Percentiles rank a stretch among this genome's conserved stretches.
Conservation (phyloP, 1,284 basidiomycete genomes). For the Naganishia liquefaciens region DNA sequence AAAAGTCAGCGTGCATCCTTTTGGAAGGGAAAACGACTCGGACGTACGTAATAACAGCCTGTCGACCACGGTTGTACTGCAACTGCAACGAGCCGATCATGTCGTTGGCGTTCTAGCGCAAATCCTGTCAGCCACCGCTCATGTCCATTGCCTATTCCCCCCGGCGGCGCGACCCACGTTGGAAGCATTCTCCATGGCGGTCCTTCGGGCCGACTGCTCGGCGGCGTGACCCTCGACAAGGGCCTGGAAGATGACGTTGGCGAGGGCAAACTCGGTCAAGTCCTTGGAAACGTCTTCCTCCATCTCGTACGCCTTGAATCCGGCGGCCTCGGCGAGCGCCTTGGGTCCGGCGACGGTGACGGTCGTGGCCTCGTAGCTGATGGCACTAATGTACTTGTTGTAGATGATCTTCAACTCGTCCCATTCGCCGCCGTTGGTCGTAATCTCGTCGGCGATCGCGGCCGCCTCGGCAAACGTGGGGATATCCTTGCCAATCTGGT, state of each 20-base stretch:
- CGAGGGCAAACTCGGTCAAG: conserved; percentile 90
- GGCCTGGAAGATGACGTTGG: conserved; percentile 93
- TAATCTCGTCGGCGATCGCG: conserved; percentile 88
- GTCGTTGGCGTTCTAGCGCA: conserved; percentile 75
- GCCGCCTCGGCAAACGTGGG: conserved; percentile 96
- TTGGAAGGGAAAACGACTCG: neutral
- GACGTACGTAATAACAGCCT: conserved; percentile 61
- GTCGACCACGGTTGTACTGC: conserved; percentile 98
- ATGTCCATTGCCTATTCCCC: neutral
- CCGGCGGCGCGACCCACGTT: conserved; percentile 58
- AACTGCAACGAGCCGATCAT: conserved; percentile 85
- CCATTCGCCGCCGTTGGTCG: conserved; percentile 80
- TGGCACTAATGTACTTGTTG: conserved; percentile 93
- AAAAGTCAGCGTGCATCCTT: conserved; percentile 7
- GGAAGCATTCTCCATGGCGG: conserved; percentile 99
- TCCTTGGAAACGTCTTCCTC: conserved; percentile 94
- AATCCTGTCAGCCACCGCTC: neutral
- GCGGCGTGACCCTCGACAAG: conserved; percentile 95
- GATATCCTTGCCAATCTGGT: conserved; percentile 95
- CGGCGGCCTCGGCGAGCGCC: conserved; percentile 70
- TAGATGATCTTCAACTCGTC: conserved; percentile 81
- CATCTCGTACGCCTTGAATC: conserved; percentile 90
- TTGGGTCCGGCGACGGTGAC: conserved; percentile 80
- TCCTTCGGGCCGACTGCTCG: conserved; percentile 75
- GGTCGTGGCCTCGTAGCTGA: conserved; percentile 82